Evolutionary conservation across 2,329 filamentous ascomycete genomes (phyloP).

Genomic region (Colletotrichum simmondsii): DNA sequence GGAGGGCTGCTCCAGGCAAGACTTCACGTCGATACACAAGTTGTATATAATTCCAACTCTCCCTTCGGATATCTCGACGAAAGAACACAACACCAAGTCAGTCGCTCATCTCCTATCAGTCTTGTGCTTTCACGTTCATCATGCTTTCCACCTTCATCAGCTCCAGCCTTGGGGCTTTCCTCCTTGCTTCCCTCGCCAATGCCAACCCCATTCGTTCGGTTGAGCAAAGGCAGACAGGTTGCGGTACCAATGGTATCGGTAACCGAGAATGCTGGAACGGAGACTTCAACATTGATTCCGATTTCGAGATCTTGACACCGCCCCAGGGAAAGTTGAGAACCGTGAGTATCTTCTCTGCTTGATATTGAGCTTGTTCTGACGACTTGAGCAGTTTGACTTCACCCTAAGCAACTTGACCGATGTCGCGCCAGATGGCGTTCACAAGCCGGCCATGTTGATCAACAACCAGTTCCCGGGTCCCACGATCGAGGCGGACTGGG

Average conservation of each 20-base stretch:
- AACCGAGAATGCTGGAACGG: constrained; percentile 47
- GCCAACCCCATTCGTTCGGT: constrained; percentile 28
- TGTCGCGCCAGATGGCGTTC: constrained; percentile 38
- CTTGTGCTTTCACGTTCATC: neutral
- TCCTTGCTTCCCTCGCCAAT: constrained; percentile 16
- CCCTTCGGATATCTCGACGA: constrained; percentile 2
- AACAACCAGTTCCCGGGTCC: constrained; percentile 62
- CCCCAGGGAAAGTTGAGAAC: constrained; percentile 38
- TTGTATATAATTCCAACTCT: constrained; percentile 22
- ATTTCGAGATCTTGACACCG: constrained; percentile 41
- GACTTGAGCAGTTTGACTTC: constrained; percentile 38
- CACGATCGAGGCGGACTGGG: constrained; percentile 57
- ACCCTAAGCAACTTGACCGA: constrained; percentile 39
- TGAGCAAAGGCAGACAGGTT: constrained; percentile 28
- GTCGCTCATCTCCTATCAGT: constrained; percentile 23
- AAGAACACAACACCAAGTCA: constrained; percentile 7
- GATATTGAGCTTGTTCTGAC: neutral
- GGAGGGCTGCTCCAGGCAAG: neutral
- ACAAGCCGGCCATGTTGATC: constrained; percentile 53
- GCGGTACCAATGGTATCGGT: constrained; percentile 42
- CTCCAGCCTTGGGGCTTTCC: constrained; percentile 21
- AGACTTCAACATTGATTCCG: constrained; percentile 43
- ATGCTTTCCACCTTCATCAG: constrained; percentile 14
- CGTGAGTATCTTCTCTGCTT: constrained; percentile 32
- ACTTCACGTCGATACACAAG: constrained; percentile 11